Conservation (phyloP, 2,329 filamentous ascomycete species). For the Microascus cirrosus region DNA sequence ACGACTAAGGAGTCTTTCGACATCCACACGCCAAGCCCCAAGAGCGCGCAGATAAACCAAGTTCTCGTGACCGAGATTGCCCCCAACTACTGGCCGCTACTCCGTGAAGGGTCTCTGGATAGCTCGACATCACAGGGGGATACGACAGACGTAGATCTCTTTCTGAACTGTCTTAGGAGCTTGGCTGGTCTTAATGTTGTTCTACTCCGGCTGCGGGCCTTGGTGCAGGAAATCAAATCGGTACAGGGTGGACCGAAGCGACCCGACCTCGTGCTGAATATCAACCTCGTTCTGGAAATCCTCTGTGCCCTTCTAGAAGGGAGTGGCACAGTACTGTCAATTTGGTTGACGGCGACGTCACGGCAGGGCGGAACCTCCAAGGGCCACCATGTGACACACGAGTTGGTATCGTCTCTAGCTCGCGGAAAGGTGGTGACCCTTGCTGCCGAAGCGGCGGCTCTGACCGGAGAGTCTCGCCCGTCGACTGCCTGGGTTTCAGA, state of each 20-base stretch:
- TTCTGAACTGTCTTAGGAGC: constrained; percentile 59
- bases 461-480: constrained; percentile 9
- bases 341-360: constrained; percentile 9
- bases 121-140: constrained; percentile 5
- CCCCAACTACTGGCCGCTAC: constrained; percentile 68
- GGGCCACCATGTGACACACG: constrained; percentile 14
- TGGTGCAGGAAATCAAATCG: constrained; percentile 40
- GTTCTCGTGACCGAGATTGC: constrained; percentile 59
- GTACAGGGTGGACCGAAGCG: constrained; percentile 23
- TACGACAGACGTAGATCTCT: constrained; percentile 28
- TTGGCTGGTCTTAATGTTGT: constrained; percentile 70
- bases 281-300: constrained; percentile 31
- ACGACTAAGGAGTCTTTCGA: constrained; percentile 9
- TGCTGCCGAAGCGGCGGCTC: constrained; percentile 38
- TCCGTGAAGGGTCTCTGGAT: constrained; percentile 33
- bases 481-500: constrained; percentile 47
- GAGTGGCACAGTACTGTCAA: constrained; percentile 19
- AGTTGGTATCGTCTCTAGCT: constrained; percentile 33
- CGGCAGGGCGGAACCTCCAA: not conserved
- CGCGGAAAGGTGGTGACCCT: constrained; percentile 38
- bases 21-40: constrained; percentile 42
- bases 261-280: constrained; percentile 29
- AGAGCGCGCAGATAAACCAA: constrained; percentile 34
- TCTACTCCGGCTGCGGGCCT: constrained; percentile 53
- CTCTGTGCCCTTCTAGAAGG: constrained; percentile 23